Percentiles rank a stretch among this genome's conserved stretches.
phyloP scores from a whole-genome alignment of 163 green algal species.

The Scenedesmus sp. region DNA sequence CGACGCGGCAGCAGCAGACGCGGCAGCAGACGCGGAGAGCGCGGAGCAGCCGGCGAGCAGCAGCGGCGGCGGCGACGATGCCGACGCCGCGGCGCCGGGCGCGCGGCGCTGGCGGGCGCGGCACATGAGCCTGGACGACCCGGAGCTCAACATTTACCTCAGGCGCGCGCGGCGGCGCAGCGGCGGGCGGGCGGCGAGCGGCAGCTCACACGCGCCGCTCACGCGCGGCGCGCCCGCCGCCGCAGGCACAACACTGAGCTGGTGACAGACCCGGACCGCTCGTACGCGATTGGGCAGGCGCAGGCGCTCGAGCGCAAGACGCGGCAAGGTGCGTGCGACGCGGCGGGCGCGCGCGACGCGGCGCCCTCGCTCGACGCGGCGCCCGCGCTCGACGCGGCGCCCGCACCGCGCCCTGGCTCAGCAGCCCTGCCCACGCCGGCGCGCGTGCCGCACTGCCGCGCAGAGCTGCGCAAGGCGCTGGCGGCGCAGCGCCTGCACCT shows the following conservation, averaged over 20 bases:
- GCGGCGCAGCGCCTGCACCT: conserved; percentile 33
- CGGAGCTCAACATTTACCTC: conserved; percentile 18
- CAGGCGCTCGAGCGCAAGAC: neutral
- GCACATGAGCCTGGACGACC: conserved; percentile 37
- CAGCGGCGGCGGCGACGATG: neutral
- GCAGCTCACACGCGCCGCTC: too few species aligned
- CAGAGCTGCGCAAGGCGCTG: conserved; percentile 38
- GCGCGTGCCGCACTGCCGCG: neutral
- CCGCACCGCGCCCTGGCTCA: neutral
- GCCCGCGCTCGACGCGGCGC: too few species aligned
- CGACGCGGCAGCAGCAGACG: neutral
- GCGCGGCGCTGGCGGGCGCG: neutral
- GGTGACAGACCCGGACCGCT: conserved; percentile 21
- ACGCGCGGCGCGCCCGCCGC: too few species aligned
- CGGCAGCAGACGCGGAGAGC: too few species aligned
- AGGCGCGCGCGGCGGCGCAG: neutral
- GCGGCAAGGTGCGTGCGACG: conserved; percentile 23
- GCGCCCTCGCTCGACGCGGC: too few species aligned
- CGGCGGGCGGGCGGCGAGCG: too few species aligned
- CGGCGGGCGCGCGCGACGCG: too few species aligned
- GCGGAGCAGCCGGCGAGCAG: neutral
- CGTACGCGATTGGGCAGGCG: conserved; percentile 8
- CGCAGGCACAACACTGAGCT: conserved; percentile 28
- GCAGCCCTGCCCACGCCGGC: neutral
- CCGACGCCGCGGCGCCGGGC: neutral